A percentile compares a stretch with the other conserved stretches of the same genome.
Conservation (phyloP, 1,284 basidiomycete genomes). For the Paramarasmius palmivorus region DNA sequence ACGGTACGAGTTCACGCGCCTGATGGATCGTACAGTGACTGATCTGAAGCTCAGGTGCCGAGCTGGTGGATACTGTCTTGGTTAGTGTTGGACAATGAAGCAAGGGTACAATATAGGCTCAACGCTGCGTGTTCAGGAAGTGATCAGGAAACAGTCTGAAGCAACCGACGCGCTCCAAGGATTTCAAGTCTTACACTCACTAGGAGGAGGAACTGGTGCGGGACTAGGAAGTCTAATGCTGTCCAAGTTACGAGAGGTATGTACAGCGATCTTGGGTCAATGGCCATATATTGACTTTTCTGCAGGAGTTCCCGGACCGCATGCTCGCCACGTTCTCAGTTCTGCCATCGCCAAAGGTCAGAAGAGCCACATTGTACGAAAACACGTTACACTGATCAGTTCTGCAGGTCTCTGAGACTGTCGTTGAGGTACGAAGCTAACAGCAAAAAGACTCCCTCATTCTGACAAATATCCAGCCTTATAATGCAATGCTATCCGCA, state of each 20-base stretch:
- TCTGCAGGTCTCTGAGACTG: constrained; percentile 85
- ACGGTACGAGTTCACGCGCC: too few relatives aligned
- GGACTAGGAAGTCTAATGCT: constrained; percentile 84
- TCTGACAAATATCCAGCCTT: constrained; percentile 52
- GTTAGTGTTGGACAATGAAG: constrained; percentile 36
- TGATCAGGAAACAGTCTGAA: constrained; percentile 76
- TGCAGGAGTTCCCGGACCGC: constrained; percentile 85
- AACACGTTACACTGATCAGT: not conserved
- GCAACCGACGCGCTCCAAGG: constrained; percentile 88
- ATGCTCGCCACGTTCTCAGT: constrained; percentile 95
- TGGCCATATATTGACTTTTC: constrained; percentile 10
- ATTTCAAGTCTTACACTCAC: constrained; percentile 90
- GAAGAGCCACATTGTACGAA: constrained; percentile 14
- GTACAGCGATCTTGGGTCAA: constrained; percentile 9
- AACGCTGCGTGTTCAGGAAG: constrained; percentile 46
- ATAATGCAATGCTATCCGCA: constrained; percentile 88
- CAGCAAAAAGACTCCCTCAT: constrained; percentile 4
- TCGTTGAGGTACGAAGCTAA: constrained; percentile 72
- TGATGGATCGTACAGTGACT: constrained; percentile 9
- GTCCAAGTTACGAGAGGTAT: constrained; percentile 81
- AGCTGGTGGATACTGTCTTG: constrained; percentile 86
- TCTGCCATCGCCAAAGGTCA: constrained; percentile 85
- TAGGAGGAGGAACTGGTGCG: constrained; percentile 92
- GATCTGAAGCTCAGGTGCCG: constrained; percentile 75
- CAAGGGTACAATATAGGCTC: not conserved